Base-by-base conservation (phyloP, 2,329 filamentous ascomycete species). In the Cytospora piceae region DNA sequence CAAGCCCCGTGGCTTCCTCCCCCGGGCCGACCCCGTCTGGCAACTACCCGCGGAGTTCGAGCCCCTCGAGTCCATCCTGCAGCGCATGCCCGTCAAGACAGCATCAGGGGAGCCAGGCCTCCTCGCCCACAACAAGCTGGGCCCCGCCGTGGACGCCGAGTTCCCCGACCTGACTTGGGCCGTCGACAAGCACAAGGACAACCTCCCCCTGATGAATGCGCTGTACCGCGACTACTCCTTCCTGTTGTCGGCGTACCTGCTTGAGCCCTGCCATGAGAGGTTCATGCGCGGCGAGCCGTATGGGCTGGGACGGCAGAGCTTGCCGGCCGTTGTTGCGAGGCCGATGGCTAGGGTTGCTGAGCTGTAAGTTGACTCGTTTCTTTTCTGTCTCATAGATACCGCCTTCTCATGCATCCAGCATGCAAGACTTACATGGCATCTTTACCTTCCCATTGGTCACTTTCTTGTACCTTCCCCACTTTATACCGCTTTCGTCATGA, bases 141-240 rank as follows among this genome's bases (percentile, higher is more conserved):
- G 93, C 17, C 87, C 89, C 49, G 85, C 87, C n/a, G 87, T 96
- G 55, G 80, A 90, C 69, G 80, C 81, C n/a, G 87, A 88, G 68
- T 85, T 97, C 57, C 90, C 92, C 20, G 91, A 97, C 76, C 82
- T 97, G 57, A 91, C 90, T 0, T 82, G 82, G 6, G 83, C 86
- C 70, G 84, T 97, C 65, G 90, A 95, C 73, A 87, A 87, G 77
- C 90, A 91, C 71, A 82, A 85, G 71, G 81, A 88, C 68, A 89
- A 97, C 77, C 83, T 94, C 49, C 90, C 90, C 20, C 80, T 92
- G 66, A 88, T 96, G 82, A 95, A 94, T 72, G 93, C 93, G 39
- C 80, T 96, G 57, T 97, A 97, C 77, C 85, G 94, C 24, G 94
- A 97, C 80, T 97, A 97, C 77, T 91, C 91, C 17, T 97, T 97